These are phyloP conservation scores for Isoetes engelmannii DNA, from an alignment of 83 land plant species.

Conservation along the genomic window DNA sequence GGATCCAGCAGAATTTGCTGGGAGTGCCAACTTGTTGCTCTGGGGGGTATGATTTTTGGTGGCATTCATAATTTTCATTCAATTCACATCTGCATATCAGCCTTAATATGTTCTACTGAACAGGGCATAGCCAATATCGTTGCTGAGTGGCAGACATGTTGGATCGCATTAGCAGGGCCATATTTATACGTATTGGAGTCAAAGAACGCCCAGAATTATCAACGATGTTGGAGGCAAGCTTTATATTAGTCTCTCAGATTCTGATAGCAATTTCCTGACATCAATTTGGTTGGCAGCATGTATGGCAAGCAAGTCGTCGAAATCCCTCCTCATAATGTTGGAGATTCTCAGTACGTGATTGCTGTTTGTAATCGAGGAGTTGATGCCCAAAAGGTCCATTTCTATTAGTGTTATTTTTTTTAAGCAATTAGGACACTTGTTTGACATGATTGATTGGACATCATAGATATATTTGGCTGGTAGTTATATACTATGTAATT, in stretches of 20 bases:
- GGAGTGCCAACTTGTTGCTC: conserved; percentile 63
- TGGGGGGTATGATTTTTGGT: conserved; percentile 63
- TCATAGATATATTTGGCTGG: no score
- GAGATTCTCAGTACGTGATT: conserved; percentile 60
- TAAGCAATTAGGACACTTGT: no score
- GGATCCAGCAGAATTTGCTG: conserved; percentile 61
- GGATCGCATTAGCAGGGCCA: conserved; percentile 65
- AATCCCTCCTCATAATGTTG: conserved; percentile 63
- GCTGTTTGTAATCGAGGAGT: conserved; percentile 72
- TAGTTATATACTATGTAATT: no score
- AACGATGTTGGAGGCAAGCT: conserved; percentile 65
- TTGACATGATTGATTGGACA: no score
- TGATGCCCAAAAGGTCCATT: conserved; percentile 61
- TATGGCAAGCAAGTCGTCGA: conserved; percentile 71
- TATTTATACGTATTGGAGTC: conserved; percentile 82
- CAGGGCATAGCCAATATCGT: conserved; percentile 88
- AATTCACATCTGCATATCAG: background rate
- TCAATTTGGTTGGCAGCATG: conserved; percentile 44
- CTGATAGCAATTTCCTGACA: no score
- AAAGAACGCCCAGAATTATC: conserved; percentile 57
- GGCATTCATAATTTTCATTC: background rate
- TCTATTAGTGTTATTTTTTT: no score
- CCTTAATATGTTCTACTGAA: background rate
- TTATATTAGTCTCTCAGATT: background rate
- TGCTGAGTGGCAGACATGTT: conserved; percentile 92